Evolutionary conservation across 164 flowering plant species (phyloP).

Genomic region (Stephania cephalantha): DNA sequence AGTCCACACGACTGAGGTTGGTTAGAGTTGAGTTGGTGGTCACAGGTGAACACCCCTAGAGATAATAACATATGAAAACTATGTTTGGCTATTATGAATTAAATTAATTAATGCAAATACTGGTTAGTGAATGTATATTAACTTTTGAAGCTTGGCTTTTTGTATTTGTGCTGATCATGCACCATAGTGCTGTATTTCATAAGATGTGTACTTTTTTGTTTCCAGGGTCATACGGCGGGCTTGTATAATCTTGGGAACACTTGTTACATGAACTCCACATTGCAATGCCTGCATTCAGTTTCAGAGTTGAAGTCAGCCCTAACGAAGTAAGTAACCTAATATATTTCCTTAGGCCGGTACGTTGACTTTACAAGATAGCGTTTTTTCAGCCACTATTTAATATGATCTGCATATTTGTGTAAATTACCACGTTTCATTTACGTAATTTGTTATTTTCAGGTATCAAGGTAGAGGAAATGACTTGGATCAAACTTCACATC

Average conservation of each 20-base stretch:
- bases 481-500: conserved; percentile 83
- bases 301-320: conserved; percentile 94
- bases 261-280: conserved; percentile 97
- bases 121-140: not conserved
- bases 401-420: not conserved
- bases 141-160: not conserved
- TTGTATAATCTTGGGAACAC: conserved; percentile 85
- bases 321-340: conserved; percentile 39
- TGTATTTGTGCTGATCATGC: not conserved
- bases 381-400: not conserved
- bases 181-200: not conserved
- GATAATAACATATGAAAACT: too few relatives aligned
- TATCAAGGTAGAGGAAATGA: conserved; percentile 70
- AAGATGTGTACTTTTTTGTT: conserved; percentile 1
- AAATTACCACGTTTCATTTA: not conserved
- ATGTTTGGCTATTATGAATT: too few relatives aligned
- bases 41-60: too few relatives aligned
- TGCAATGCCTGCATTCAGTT: conserved; percentile 93
- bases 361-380: not conserved
- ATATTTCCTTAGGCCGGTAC: not conserved
- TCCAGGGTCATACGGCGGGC: conserved; percentile 92
- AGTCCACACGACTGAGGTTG: too few relatives aligned
- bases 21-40: too few relatives aligned
- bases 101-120: too few relatives aligned
- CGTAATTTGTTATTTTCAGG: conserved; percentile 25